These are phyloP conservation scores for Filosporella fistucella DNA, from an alignment of 495 filamentous ascomycete genomes.

Conservation along the genomic window DNA sequence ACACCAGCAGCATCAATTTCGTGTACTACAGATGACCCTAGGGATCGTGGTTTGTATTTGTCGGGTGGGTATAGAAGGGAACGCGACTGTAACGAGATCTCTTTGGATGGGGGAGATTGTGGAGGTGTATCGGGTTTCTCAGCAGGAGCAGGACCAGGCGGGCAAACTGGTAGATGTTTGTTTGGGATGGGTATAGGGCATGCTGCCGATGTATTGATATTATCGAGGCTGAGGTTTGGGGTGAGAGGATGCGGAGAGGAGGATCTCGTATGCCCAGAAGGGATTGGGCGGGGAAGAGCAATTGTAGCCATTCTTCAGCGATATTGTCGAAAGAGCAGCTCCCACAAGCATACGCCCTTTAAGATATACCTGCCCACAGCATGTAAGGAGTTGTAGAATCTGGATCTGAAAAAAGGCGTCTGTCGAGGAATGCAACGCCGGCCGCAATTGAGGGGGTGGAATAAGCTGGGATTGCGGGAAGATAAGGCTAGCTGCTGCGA, in stretches of 20 bases:
- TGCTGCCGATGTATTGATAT: constrained; percentile 35
- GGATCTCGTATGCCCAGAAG: constrained; percentile 34
- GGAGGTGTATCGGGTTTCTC: constrained; percentile 61
- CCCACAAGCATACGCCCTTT: no score
- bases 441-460: no score
- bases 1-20: constrained; percentile 66
- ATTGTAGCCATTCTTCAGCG: constrained; percentile 45
- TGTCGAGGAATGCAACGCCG: no score
- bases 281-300: constrained; percentile 45
- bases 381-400: no score
- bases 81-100: constrained; percentile 43
- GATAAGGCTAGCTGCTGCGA: no score
- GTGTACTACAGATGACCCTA: constrained; percentile 59
- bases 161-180: constrained; percentile 82
- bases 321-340: background rate
- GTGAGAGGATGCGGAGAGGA: constrained; percentile 42
- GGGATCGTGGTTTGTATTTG: constrained; percentile 47
- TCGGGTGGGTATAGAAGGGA: constrained; percentile 77
- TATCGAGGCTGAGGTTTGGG: constrained; percentile 44
- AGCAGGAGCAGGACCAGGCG: constrained; percentile 66
- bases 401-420: no score
- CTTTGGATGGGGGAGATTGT: constrained; percentile 54
- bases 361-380: no score
- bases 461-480: no score
- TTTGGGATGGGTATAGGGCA: constrained; percentile 67